Evolutionary conservation across 441 rosid genomes (phyloP).

Genomic region (Jatropha multifida): DNA sequence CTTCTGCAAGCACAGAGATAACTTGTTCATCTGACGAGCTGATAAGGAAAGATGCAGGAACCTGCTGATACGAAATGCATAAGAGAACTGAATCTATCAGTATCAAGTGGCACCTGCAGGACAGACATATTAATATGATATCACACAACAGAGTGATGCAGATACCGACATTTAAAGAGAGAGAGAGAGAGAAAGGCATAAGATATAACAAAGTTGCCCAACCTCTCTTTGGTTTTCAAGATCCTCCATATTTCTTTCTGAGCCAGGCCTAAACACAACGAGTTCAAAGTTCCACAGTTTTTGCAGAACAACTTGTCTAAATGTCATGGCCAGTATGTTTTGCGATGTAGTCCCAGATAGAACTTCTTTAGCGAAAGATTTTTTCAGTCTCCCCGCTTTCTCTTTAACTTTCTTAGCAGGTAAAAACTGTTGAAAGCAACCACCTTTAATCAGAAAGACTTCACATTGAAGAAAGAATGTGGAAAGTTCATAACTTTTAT

Average conservation of each 20-base stretch:
- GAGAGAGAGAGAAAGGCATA: not conserved
- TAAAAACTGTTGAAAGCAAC: constrained; percentile 54
- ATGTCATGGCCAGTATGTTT: constrained; percentile 86
- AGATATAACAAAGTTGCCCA: constrained; percentile 21
- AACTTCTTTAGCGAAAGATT: constrained; percentile 48
- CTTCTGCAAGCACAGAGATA: constrained; percentile 75
- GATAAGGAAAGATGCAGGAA: constrained; percentile 52
- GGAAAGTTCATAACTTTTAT: too few relatives aligned
- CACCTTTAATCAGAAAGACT: not conserved
- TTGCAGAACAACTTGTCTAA: constrained; percentile 78
- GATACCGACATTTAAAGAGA: not conserved
- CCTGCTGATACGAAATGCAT: constrained; percentile 70
- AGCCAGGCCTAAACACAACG: constrained; percentile 60
- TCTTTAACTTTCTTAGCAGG: constrained; percentile 74
- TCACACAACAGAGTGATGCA: constrained; percentile 33
- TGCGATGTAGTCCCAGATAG: constrained; percentile 38
- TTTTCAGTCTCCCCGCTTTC: constrained; percentile 54
- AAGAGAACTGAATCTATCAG: constrained; percentile 66
- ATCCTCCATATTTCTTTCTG: constrained; percentile 66
- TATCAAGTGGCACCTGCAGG: constrained; percentile 46
- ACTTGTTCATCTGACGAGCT: constrained; percentile 60
- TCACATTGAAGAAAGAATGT: too few relatives aligned
- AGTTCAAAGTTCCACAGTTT: constrained; percentile 79
- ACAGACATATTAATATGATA: constrained; percentile 40
- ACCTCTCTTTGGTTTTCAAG: constrained; percentile 76